Base-by-base conservation (phyloP, 2,329 filamentous ascomycete genomes). In the Exophiala sideris region DNA sequence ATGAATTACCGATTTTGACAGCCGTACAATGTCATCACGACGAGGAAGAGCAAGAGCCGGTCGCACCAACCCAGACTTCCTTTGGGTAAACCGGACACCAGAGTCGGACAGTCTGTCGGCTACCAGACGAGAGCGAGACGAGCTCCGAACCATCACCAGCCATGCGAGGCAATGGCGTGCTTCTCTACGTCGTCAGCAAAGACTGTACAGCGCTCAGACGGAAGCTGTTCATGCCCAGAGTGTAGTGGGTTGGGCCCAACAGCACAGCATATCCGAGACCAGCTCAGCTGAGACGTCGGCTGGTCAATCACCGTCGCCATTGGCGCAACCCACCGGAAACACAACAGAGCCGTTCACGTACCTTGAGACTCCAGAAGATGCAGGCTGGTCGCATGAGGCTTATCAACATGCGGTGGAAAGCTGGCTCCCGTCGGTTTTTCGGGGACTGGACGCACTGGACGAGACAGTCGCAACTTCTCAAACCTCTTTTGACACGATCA, bases 11-110 rank as follows among this genome's bases (percentile, higher is more conserved):
- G 33, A 40, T 21, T 14, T 45, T 48, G 48, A 36, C 34, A 34
- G 34, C 24, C 12, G 20, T 44, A 45, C 56, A 21, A 54, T 55
- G 56, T 46, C 56, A 41, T 48, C 52, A 36, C 33, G 56, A 36
- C 52, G 49, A 41, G 38, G 50, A 40, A 42, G 50, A 38, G 50
- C 45, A 35, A 46, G 50, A 35, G 35, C 48, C 9, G 42, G 39
- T 16, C 20, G 36, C 32, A 50, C 24, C 41, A 50, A 45, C 45
- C 57, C 53, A 18, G 57, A 59, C 33, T 59, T 59, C 34, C 57
- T 59, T 45, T 59, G 57, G 57, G 50, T 59, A 32, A 59, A 59
- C 34, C 50, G 57, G n/a, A 54, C 49, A 11, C 53, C 57, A 35
- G 57, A 56, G 14, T 59, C 57, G 9, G 57, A 56, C 10, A 50